Percentiles rank a stretch among this genome's conserved stretches.
These are phyloP conservation scores for Ceratocystis eucalypticola DNA, from an alignment of 2,329 filamentous ascomycete species.

Conservation along the genomic window DNA sequence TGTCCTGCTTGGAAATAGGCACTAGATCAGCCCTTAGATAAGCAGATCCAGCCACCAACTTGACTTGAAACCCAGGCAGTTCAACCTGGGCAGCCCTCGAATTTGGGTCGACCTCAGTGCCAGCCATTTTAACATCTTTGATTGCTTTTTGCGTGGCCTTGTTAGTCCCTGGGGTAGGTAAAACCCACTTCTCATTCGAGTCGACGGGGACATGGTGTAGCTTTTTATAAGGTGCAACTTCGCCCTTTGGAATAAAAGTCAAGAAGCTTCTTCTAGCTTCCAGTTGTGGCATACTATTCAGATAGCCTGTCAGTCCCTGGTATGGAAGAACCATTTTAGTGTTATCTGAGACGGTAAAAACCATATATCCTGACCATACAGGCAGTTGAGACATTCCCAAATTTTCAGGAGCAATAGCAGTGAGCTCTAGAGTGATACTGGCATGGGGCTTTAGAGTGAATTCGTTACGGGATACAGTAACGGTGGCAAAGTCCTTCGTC, in stretches of 20 bases:
- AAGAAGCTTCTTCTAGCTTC: conserved; percentile 23
- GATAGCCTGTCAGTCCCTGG: conserved; percentile 27
- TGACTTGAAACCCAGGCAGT: conserved; percentile 28
- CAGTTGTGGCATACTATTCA: conserved; percentile 28
- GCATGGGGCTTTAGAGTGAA: conserved; percentile 28
- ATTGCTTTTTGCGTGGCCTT: not conserved
- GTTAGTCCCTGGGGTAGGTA: conserved; percentile 11
- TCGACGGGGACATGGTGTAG: conserved; percentile 24
- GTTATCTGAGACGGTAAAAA: conserved; percentile 29
- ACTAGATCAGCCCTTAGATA: conserved; percentile 29
- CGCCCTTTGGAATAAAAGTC: conserved; percentile 25
- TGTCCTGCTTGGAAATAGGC: not conserved
- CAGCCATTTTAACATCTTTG: conserved; percentile 24
- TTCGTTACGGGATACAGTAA: conserved; percentile 31
- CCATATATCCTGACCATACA: conserved; percentile 34
- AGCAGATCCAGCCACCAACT: conserved; percentile 30
- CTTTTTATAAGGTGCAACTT: conserved; percentile 18
- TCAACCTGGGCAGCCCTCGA: conserved; percentile 17
- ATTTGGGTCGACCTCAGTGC: conserved; percentile 9
- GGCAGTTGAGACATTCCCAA: conserved; percentile 27
- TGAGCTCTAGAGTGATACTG: conserved; percentile 24
- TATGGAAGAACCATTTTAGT: conserved; percentile 30
- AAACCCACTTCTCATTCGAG: conserved; percentile 25
- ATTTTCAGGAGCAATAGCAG: conserved; percentile 25
- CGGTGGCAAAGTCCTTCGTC: conserved; percentile 29